phyloP scores from a whole-genome alignment of 2,329 filamentous ascomycete species.

The Zymoseptoria pseudotritici region DNA sequence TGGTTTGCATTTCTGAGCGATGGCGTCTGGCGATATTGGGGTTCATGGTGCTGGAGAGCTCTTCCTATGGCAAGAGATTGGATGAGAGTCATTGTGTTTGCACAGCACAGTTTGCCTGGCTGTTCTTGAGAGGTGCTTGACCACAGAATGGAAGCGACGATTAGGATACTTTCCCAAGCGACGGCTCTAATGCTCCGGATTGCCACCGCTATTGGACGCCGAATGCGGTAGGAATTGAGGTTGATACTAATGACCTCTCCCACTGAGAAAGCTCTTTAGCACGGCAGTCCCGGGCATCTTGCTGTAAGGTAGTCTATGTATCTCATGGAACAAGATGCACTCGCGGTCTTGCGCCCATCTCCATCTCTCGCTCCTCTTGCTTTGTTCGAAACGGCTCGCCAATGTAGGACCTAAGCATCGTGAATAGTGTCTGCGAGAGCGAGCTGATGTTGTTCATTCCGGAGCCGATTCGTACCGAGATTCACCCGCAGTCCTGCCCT shows the following conservation, averaged over 20 bases:
- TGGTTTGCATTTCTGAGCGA: slow-evolving; percentile 11
- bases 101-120: not conserved
- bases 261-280: not conserved
- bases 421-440: not conserved
- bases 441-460: not conserved
- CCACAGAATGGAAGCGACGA: not conserved
- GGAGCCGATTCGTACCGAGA: not conserved
- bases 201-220: not conserved
- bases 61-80: not conserved
- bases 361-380: not conserved
- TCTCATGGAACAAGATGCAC: too few relatives aligned
- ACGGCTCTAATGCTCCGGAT: not conserved
- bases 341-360: not conserved
- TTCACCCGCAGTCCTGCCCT: not conserved
- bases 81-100: not conserved
- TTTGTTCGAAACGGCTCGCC: too few relatives aligned
- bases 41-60: not conserved
- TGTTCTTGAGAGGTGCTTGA: not conserved
- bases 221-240: not conserved
- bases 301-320: too few relatives aligned
- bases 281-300: too few relatives aligned
- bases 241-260: not conserved
- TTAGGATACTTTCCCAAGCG: not conserved
- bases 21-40: slow-evolving; percentile 19
- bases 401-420: too few relatives aligned